Evolutionary conservation across 2,329 filamentous ascomycete species (phyloP), one percentile per base, ranked within the genome.

Genomic region (Talaromyces marneffei): DNA sequence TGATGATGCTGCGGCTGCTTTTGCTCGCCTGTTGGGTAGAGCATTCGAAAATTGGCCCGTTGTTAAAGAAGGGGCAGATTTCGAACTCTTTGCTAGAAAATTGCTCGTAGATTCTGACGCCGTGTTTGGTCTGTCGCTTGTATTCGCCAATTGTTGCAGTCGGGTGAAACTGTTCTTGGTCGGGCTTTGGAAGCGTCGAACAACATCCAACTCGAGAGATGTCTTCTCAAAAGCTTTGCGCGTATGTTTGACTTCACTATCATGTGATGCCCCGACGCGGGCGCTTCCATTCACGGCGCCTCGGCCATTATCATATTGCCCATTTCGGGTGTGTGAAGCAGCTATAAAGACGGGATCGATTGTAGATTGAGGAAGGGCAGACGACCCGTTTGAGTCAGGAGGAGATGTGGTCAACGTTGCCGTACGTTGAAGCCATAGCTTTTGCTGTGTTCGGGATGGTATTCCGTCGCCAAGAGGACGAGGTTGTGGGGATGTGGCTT

Each of bases 371-470:
- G 76, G 68, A 0, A 68, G 67, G 20, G 68, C 64, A 4, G 72
- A 63, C 8, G 70, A 65, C 25, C 73, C 74, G 68, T 75, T 73
- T 14, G 66, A 63, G 62, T 78, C 75, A 4, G 76, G 75, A 18
- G 77, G 75, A 4, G 78, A 79, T 53, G 77, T 78, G 33, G 77
- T 77, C 16, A 78, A 67, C 10, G 75, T 71, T 25, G 77, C 77
- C 10, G 77, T 78, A 50, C 78, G 74, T 62, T 80, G 77, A 44
- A 80, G 71, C 75, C 78, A 79, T 12, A 80, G 72, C 63, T 78
- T 79, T 64, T 80, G 78, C 64, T 80, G 77, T 4, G 78, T 80
- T 55, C 78, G 73, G n/a, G 78, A 80, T 18, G 71, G 72, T 6
- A 74, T 71, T 55, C 77, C 74, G n/a, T 67, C 65, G n/a, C 72